Evolutionary conservation across 352 stramenopile species (phyloP), one percentile per base, ranked within the genome.

Genomic region (Detonula confervacea): DNA sequence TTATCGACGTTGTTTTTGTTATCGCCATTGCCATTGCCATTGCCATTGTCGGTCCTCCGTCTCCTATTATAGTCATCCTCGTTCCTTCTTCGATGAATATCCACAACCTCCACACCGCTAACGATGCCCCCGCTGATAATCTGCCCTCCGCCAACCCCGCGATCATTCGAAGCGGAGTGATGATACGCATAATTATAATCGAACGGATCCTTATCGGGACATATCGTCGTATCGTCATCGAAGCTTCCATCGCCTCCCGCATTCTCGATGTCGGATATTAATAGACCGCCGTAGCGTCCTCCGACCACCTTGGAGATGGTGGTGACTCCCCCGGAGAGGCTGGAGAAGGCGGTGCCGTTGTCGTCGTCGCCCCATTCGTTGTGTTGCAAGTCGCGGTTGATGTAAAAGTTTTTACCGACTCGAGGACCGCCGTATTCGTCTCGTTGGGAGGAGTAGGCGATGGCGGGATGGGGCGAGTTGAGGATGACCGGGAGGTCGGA

Each of bases 221-320:
- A 66, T 24, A 66, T 54, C 1, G 57, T 66, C 16, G 57, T 51
- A 22, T n/a, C 52, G 29, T 66, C 57, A 37, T 66, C 57, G 14
- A 49, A 49, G 12, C 29, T 14, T n/a, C 16, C 37, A 54, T 30
- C 30, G 2, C 57, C 35, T n/a, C 33, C 35, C 8, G 57, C 57
- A 66, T 66, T 66, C 20, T 66, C 57, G 7, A 66, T 29, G 37
- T 66, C 57, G 1, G 0, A 8, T 0, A 66, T 33, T 16, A 18
- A 7, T 3, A 66, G 24, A 54, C 57, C 57, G 22, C 57, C 57
- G 14, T 52, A 66, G n/a, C 57, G 33, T 39, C 33, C 1, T 0
- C 35, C 57, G 30, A 66, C 30, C 0, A 52, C 37, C 22, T 52
- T 66, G 57, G 30, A 66, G 11, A 66, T 66, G 2, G 57, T 66